Conservation (phyloP, 2,329 filamentous ascomycete species). For the Periconia digitata region DNA sequence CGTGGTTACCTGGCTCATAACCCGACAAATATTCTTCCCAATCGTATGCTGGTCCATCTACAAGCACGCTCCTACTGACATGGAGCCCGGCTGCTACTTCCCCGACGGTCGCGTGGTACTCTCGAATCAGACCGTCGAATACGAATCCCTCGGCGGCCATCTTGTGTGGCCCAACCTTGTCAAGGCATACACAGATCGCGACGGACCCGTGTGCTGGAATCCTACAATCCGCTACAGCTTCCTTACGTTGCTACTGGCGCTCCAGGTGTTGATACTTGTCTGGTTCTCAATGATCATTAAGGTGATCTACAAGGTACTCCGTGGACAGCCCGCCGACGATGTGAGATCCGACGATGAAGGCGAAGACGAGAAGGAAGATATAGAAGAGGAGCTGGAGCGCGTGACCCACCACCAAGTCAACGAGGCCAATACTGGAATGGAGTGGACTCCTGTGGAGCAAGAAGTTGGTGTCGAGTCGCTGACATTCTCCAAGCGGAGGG, state of each 20-base stretch:
- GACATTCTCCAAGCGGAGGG: slow-evolving; percentile 57
- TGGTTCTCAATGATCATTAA: slow-evolving; percentile 91
- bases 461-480: slow-evolving; percentile 75
- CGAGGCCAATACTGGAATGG: slow-evolving; percentile 30
- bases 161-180: slow-evolving; percentile 61
- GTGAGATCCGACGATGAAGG: slow-evolving; percentile 84
- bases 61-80: slow-evolving; percentile 61
- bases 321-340: slow-evolving; percentile 79
- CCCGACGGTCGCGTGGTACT: slow-evolving; percentile 58
- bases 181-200: slow-evolving; percentile 71
- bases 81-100: slow-evolving; percentile 71
- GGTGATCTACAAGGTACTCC: slow-evolving; percentile 78
- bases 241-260: slow-evolving; percentile 70
- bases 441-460: slow-evolving; percentile 61
- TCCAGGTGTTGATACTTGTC: slow-evolving; percentile 78
- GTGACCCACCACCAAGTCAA: slow-evolving; percentile 23
- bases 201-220: slow-evolving; percentile 80
- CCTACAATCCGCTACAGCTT: slow-evolving; percentile 74
- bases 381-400: slow-evolving; percentile 42
- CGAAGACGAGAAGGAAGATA: slow-evolving; percentile 63
- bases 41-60: slow-evolving; percentile 82
- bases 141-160: slow-evolving; percentile 43
- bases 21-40: slow-evolving; percentile 79
- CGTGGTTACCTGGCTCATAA: slow-evolving; percentile 79
- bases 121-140: slow-evolving; percentile 53